Conservation (phyloP, 2,329 filamentous ascomycete species). For the Fusarium sp. region DNA sequence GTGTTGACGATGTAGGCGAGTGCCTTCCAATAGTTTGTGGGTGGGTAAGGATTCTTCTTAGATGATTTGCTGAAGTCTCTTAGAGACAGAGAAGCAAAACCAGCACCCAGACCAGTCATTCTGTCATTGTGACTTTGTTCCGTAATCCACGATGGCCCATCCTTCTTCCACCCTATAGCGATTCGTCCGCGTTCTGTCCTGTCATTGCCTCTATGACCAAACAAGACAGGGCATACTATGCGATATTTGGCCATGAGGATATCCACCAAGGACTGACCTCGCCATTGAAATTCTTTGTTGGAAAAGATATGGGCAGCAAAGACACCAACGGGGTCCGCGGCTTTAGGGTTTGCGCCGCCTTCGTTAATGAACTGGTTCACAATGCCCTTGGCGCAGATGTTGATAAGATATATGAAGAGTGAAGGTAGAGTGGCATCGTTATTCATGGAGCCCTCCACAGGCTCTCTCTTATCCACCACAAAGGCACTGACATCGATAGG, state of each 20-base stretch:
- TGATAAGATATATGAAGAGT: conserved; percentile 79
- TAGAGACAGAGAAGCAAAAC: conserved; percentile 84
- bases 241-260: conserved; percentile 89
- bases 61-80: conserved; percentile 81
- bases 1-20: conserved; percentile 83
- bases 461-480: conserved; percentile 60
- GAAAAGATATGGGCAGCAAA: conserved; percentile 81
- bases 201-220: conserved; percentile 83
- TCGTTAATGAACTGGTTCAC: conserved; percentile 77
- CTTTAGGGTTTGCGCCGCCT: conserved; percentile 70
- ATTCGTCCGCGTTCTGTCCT: conserved; percentile 74
- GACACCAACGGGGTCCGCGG: conserved; percentile 84
- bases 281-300: conserved; percentile 73
- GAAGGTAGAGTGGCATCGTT: conserved; percentile 70
- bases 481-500: conserved; percentile 67
- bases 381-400: conserved; percentile 79
- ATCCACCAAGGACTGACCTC: conserved; percentile 77
- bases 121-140: conserved; percentile 82
- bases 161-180: conserved; percentile 79
- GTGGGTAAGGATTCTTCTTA: conserved; percentile 80
- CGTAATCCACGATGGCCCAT: conserved; percentile 69
- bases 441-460: conserved; percentile 61
- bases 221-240: conserved; percentile 83
- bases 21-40: conserved; percentile 83
- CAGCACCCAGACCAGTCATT: conserved; percentile 85